Evolutionary conservation across 345 rosid species (phyloP).

Genomic region (Excoecaria agallocha): DNA sequence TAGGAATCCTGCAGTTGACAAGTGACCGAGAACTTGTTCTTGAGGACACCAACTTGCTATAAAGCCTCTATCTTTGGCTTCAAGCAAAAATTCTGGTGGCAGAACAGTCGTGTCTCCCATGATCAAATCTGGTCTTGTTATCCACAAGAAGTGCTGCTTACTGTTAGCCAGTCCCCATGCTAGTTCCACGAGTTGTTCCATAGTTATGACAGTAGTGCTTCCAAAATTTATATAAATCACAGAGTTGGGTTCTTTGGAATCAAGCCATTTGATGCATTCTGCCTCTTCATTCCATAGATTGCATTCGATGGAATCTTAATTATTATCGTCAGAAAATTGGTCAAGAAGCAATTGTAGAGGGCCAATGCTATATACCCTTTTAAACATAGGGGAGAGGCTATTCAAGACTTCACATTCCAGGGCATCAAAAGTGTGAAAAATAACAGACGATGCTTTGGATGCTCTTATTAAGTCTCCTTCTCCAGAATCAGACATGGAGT

Average conservation of each 20-base stretch:
- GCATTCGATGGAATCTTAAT: conserved; percentile 6
- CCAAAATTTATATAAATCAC: conserved; percentile 16
- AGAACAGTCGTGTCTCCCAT: conserved; percentile 15
- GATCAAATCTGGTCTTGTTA: conserved; percentile 17
- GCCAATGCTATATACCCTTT: conserved; percentile 4
- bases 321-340: not conserved
- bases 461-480: conserved; percentile 5
- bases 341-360: conserved; percentile 10
- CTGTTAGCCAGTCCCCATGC: conserved; percentile 19
- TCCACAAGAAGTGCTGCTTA: conserved; percentile 12
- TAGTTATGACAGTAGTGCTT: conserved; percentile 1
- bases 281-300: conserved; percentile 16
- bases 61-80: conserved; percentile 11
- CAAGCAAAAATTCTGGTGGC: conserved; percentile 8
- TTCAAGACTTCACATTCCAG: not conserved
- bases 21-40: conserved; percentile 9
- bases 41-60: conserved; percentile 21
- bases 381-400: not conserved
- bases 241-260: conserved; percentile 10
- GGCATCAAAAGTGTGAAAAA: conserved; percentile 12
- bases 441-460: conserved; percentile 14
- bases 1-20: not conserved
- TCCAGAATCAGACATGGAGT: conserved; percentile 2
- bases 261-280: conserved; percentile 11
- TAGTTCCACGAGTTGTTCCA: conserved; percentile 9